These are phyloP conservation scores for Solanum piurae DNA, from an alignment of 257 asterid species.

Conservation along the genomic window DNA sequence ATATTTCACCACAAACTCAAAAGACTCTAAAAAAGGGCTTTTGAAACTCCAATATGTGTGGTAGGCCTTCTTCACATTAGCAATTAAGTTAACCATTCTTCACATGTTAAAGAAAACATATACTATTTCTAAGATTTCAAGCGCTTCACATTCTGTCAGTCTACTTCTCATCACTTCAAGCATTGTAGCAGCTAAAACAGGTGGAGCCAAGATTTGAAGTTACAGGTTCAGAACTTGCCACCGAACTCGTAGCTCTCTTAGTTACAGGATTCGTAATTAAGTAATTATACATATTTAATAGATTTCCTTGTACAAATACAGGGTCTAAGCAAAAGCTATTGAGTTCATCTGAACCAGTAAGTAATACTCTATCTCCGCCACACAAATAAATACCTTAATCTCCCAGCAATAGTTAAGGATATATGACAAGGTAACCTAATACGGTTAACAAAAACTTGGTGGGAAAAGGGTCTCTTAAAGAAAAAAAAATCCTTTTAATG, in stretches of 20 bases:
- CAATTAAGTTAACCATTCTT: background rate
- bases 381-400: background rate
- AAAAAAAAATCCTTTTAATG: background rate
- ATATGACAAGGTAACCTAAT: background rate
- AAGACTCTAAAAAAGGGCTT: background rate
- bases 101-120: background rate
- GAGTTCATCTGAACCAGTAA: background rate
- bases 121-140: background rate
- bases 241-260: background rate
- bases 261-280: background rate
- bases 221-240: background rate
- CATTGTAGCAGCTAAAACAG: background rate
- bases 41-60: background rate
- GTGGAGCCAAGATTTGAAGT: background rate
- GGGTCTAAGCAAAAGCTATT: background rate
- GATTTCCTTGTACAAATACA: background rate
- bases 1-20: background rate
- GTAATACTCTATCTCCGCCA: background rate
- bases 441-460: background rate
- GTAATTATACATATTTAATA: background rate
- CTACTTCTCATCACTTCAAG: background rate
- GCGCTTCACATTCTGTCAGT: background rate
- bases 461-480: background rate
- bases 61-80: background rate
- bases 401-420: background rate